Conservation (phyloP, 2,329 filamentous ascomycete genomes). For the Stromatinia cepivora region DNA sequence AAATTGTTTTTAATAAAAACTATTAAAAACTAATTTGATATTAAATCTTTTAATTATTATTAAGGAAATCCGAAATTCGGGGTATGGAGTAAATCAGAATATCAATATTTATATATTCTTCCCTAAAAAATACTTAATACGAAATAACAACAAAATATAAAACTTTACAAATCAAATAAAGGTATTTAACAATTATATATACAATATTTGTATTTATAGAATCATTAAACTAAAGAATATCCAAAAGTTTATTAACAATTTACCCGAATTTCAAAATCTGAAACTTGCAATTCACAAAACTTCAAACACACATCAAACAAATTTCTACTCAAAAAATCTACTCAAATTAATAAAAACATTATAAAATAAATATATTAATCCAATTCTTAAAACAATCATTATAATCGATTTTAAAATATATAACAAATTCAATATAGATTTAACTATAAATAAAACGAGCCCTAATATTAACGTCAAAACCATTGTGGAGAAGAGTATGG, state of each 20-base stretch:
- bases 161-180: too few species aligned
- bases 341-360: accelerated
- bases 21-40: too few species aligned
- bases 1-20: too few species aligned
- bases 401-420: not conserved
- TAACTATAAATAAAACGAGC: not conserved
- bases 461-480: not conserved
- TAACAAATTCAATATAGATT: not conserved
- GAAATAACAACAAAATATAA: too few species aligned
- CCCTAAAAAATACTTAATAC: too few species aligned
- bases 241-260: not conserved
- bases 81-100: too few species aligned
- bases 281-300: not conserved
- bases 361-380: accelerated
- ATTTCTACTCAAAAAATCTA: not conserved
- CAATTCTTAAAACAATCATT: not conserved
- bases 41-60: too few species aligned
- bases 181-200: too few species aligned
- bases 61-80: too few species aligned
- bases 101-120: too few species aligned
- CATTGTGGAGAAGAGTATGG: not conserved
- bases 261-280: not conserved
- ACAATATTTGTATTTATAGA: too few species aligned
- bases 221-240: too few species aligned
- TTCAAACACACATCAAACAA: not conserved